Conservation (phyloP, 1,284 basidiomycete genomes). For the Volvariella surrecta region DNA sequence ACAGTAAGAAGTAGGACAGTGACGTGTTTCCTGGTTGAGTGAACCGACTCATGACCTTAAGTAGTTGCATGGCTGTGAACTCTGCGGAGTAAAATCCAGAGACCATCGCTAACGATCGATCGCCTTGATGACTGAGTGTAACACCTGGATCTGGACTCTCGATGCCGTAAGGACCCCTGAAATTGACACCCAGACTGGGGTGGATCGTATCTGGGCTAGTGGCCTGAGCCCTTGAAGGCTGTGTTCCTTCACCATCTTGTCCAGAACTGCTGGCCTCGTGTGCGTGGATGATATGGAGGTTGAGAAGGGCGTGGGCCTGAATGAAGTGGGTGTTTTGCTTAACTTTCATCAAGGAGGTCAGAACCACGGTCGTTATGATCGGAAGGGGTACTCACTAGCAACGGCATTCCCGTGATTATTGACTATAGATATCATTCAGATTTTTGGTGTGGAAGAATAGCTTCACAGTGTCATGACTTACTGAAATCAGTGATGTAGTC, state of each 20-base stretch:
- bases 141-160: conserved; percentile 1
- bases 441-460: conserved; percentile 5
- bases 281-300: conserved; percentile 69
- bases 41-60: conserved; percentile 68
- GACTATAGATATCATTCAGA: conserved; percentile 17
- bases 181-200: conserved; percentile 44
- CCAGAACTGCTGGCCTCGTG: conserved; percentile 39
- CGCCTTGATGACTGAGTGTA: conserved; percentile 19
- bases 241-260: conserved; percentile 12
- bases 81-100: conserved; percentile 34
- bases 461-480: conserved; percentile 21
- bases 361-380: conserved; percentile 1
- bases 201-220: conserved; percentile 41
- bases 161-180: conserved; percentile 50
- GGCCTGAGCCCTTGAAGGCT: conserved; percentile 23
- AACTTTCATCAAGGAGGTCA: conserved; percentile 30
- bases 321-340: conserved; percentile 69
- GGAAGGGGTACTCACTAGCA: conserved; percentile 13
- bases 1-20: conserved; percentile 69
- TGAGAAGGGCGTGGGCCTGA: conserved; percentile 66
- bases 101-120: conserved; percentile 15
- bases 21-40: conserved; percentile 50
- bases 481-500: conserved; percentile 71
- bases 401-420: conserved; percentile 25
- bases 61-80: conserved; percentile 64